Conservation (phyloP, 192 early-diverging fungal species). For the Coemansia sp. region DNA sequence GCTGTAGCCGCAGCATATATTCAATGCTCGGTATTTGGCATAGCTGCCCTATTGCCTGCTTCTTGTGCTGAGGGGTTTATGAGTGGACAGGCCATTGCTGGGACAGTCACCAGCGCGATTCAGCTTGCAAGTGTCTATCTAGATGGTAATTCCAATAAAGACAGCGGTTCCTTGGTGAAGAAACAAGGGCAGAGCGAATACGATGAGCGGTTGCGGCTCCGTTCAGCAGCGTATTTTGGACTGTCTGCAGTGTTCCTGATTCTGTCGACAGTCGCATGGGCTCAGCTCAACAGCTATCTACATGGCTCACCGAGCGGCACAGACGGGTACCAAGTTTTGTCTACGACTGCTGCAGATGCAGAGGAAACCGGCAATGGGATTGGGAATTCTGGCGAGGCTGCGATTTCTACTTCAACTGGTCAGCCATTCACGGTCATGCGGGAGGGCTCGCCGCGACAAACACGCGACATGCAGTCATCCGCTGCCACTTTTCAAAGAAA, state of each 20-base stretch:
- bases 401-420: background rate
- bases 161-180: background rate
- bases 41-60: constrained; percentile 65
- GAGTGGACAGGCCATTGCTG: constrained; percentile 67
- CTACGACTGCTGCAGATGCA: background rate
- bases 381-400: background rate
- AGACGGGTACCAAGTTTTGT: constrained; percentile 11
- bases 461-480: constrained; percentile 9
- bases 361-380: background rate
- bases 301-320: background rate
- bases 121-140: constrained; percentile 60
- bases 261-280: constrained; percentile 31
- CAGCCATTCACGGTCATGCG: constrained; percentile 15
- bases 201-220: constrained; percentile 12
- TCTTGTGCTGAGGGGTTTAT: constrained; percentile 72
- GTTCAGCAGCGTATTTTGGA: constrained; percentile 39
- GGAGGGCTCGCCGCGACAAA: constrained; percentile 33
- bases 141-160: background rate
- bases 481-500: constrained; percentile 6
- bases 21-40: constrained; percentile 71
- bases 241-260: constrained; percentile 35
- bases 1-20: constrained; percentile 66
- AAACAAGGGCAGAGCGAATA: background rate
- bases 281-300: constrained; percentile 25
- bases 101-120: constrained; percentile 64